Conservation (phyloP, 768 basidiomycete genomes). For the Trametes villosa region DNA sequence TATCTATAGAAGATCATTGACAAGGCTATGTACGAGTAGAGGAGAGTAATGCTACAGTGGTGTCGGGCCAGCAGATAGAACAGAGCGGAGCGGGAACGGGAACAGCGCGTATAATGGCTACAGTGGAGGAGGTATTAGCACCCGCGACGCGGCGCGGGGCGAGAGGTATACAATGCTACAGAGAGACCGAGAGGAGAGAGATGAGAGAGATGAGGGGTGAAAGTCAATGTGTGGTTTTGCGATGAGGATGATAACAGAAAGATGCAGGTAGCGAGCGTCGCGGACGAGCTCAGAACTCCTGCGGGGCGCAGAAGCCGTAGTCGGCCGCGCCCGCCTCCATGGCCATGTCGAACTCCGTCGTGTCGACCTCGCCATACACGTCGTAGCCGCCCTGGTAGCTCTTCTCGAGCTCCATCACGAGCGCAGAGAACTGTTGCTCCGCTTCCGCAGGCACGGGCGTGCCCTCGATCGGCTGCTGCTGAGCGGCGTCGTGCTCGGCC, state of each 20-base stretch:
- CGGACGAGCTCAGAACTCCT: conserved; percentile 13
- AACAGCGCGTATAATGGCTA: conserved; percentile 12
- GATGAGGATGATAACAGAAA: not conserved
- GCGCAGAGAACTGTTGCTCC: not conserved
- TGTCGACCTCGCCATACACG: conserved; percentile 8
- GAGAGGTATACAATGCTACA: conserved; percentile 8
- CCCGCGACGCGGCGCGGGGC: not conserved
- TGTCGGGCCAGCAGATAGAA: not conserved
- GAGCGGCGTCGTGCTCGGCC: not conserved
- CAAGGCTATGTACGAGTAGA: conserved; percentile 9
- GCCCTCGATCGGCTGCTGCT: not conserved
- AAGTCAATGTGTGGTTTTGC: not conserved
- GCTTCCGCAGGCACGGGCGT: not conserved
- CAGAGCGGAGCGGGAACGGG: conserved; percentile 2
- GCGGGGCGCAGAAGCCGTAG: conserved; percentile 17
- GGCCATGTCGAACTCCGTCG: conserved; percentile 6
- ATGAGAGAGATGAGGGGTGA: not conserved
- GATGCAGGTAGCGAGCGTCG: too few relatives aligned
- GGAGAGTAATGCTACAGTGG: conserved; percentile 11
- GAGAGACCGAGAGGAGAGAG: not conserved
- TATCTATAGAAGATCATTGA: conserved; percentile 12
- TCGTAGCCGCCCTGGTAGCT: conserved; percentile 8
- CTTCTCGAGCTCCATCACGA: conserved; percentile 9
- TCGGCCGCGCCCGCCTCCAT: conserved; percentile 3
- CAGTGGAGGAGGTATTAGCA: conserved; percentile 19